Percentiles rank a stretch among this genome's conserved stretches.
phyloP scores from a whole-genome alignment of 2,329 filamentous ascomycete genomes.

The Gnomoniopsis smithogilvyi region DNA sequence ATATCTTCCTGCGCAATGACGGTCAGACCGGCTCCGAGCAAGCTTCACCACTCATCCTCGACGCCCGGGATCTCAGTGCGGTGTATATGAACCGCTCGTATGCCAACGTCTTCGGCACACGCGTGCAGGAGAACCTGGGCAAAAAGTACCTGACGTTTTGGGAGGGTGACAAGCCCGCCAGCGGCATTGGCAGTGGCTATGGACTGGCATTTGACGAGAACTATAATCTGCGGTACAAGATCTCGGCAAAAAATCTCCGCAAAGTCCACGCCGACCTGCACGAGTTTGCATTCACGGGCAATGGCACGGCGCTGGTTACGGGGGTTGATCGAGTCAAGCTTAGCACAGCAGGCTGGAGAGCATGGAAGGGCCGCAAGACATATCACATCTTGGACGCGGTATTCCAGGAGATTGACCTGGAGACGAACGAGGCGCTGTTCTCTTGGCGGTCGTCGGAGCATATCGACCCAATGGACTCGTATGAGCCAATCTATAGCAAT shows the following conservation, averaged over 20 bases:
- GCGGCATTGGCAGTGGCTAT: constrained; percentile 20
- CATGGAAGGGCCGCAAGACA: constrained; percentile 2
- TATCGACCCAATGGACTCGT: constrained; percentile 11
- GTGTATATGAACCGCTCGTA: constrained; percentile 22
- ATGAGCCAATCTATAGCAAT: constrained; percentile 21
- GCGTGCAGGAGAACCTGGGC: constrained; percentile 20
- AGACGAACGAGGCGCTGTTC: constrained; percentile 44
- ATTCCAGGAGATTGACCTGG: constrained; percentile 47
- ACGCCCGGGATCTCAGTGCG: constrained; percentile 19
- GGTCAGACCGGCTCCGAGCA: constrained; percentile 10
- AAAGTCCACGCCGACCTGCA: constrained; percentile 23
- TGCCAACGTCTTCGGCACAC: constrained; percentile 20
- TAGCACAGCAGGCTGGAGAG: constrained; percentile 24
- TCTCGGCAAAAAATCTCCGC: constrained; percentile 16
- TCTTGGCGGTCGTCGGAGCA: constrained; percentile 41
- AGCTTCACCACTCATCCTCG: constrained; percentile 20
- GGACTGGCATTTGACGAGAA: constrained; percentile 19
- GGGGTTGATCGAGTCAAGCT: constrained; percentile 27
- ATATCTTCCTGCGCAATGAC: constrained; percentile 23
- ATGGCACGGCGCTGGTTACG: constrained; percentile 37
- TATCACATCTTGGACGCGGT: constrained; percentile 28
- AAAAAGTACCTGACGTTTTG: constrained; percentile 23
- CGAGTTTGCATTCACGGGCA: constrained; percentile 37
- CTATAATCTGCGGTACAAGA: constrained; percentile 19
- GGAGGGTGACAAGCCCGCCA: constrained; percentile 17